Base-by-base conservation (phyloP, 371 early-diverging fungal species). In the Fennellomyces sp. region DNA sequence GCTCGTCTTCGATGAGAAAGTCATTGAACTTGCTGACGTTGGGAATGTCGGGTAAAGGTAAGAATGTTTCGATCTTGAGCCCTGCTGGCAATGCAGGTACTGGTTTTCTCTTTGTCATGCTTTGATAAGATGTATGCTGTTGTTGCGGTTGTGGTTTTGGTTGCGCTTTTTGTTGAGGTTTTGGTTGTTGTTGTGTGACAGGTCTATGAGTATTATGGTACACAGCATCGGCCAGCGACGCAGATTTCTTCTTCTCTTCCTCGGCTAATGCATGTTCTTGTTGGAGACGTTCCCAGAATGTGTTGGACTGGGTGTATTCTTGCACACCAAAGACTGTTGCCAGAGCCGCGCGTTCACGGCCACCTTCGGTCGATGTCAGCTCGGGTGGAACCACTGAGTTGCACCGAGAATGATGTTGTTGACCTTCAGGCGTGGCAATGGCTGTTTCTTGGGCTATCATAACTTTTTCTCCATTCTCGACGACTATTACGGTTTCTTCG, bases 261-360 rank as follows among this genome's bases (percentile, higher is more conserved):
- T 42, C 26, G 63, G 26, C 12, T 62, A 58, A 25, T 60, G 48
- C 65, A 0, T 65, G 60, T 23, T 64, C 58, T 21, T 61, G 58
- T 5, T 52, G 56, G n/a, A 56, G 45, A 26, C 65, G 61, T 57
- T 73, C 66, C 80, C 80, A 80, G 39, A 80, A 69, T 30, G 70
- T 73, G 19, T 72, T 76, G 1, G 80, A 77, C 39, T 76, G 73
- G 7, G 70, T 71, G 38, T 80, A 80, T 56, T 80, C 80, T 56
- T 57, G 59, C 4, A 76, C 77, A 29, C 80, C 80, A 62, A 76
- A 80, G 1, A 80, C 80, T 17, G 75, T 75, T 11, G 80, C 80
- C 27, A 80, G 57, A 15, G 80, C 77, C 2, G 77, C 80, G 33
- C 72, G 59, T 52, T 80, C 80, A 35, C 72, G 71, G 19, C 73